phyloP scores from a whole-genome alignment of 257 asterid species.

The Haberlea rhodopensis region DNA sequence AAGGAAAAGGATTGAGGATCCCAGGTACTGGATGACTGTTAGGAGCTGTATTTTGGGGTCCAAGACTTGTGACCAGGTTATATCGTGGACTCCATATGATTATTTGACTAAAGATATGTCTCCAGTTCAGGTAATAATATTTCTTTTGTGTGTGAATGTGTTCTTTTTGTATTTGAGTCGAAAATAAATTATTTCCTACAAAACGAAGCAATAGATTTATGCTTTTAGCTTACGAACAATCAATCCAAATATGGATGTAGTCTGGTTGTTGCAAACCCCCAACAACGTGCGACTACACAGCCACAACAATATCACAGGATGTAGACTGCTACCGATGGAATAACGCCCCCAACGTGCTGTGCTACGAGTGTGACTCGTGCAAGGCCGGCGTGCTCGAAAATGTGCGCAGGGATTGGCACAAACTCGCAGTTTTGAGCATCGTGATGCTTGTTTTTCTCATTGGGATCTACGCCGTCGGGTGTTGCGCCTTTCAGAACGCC shows the following conservation, averaged over 20 bases:
- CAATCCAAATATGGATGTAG: constrained; percentile 40
- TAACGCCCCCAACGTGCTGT: constrained; percentile 56
- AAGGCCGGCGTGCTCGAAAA: constrained; percentile 90
- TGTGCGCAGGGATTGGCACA: constrained; percentile 81
- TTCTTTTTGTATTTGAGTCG: no score
- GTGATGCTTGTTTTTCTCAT: constrained; percentile 76
- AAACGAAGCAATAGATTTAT: no score
- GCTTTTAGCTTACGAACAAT: no score
- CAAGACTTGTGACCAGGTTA: constrained; percentile 64
- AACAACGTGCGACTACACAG: constrained; percentile 70
- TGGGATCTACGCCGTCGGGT: constrained; percentile 79
- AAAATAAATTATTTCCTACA: no score
- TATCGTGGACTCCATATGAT: constrained; percentile 73
- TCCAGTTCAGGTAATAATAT: constrained; percentile 65
- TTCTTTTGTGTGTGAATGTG: no score
- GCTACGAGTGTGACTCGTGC: constrained; percentile 95
- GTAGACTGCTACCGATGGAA: constrained; percentile 88
- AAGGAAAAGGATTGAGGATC: constrained; percentile 60
- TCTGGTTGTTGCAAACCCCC: constrained; percentile 99
- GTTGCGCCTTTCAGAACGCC: constrained; percentile 86
- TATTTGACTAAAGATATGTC: constrained; percentile 67
- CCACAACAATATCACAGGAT: constrained; percentile 49
- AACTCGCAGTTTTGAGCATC: constrained; percentile 75
- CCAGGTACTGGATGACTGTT: constrained; percentile 62
- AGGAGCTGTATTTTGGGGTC: constrained; percentile 73